Evolutionary conservation across 768 basidiomycete species (phyloP).

Genomic region (Solioccasus polychromus): DNA sequence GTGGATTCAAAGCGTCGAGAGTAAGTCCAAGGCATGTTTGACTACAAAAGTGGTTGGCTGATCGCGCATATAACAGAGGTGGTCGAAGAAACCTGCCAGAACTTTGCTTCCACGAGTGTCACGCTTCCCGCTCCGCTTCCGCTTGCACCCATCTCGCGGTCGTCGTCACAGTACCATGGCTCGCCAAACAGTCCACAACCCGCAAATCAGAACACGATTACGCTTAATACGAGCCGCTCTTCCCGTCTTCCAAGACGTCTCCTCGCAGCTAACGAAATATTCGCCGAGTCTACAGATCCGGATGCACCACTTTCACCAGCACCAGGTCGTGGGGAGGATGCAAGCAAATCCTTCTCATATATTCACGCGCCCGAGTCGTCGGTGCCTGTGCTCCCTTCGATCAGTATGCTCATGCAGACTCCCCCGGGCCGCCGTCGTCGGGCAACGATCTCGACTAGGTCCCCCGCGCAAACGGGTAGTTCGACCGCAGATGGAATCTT

Average conservation of each 20-base stretch:
- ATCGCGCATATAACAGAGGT: constrained; percentile 52
- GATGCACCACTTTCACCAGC: constrained; percentile 23
- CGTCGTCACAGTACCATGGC: constrained; percentile 36
- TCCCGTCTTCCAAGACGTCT: constrained; percentile 61
- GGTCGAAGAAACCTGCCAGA: constrained; percentile 76
- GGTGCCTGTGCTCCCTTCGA: constrained; percentile 17
- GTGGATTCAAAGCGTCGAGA: constrained; percentile 83
- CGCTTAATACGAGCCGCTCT: constrained; percentile 13
- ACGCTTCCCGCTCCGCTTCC: constrained; percentile 62
- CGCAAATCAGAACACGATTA: constrained; percentile 4
- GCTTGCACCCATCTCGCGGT: constrained; percentile 52
- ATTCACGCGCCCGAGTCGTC: constrained; percentile 19
- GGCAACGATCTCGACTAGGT: constrained; percentile 67
- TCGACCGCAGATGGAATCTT: constrained; percentile 30
- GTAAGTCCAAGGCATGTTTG: constrained; percentile 42
- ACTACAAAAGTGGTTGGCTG: neutral
- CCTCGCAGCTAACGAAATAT: constrained; percentile 69
- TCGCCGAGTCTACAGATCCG: constrained; percentile 36
- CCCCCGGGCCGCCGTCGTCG: constrained; percentile 45
- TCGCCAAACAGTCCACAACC: constrained; percentile 35
- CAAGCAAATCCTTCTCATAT: constrained; percentile 23
- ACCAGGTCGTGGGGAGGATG: constrained; percentile 9
- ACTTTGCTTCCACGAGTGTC: constrained; percentile 55
- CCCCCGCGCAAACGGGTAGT: constrained; percentile 42
- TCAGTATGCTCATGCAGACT: constrained; percentile 27